Conservation (phyloP, 352 stramenopile species). For the Phytophthora chlamydospora region DNA sequence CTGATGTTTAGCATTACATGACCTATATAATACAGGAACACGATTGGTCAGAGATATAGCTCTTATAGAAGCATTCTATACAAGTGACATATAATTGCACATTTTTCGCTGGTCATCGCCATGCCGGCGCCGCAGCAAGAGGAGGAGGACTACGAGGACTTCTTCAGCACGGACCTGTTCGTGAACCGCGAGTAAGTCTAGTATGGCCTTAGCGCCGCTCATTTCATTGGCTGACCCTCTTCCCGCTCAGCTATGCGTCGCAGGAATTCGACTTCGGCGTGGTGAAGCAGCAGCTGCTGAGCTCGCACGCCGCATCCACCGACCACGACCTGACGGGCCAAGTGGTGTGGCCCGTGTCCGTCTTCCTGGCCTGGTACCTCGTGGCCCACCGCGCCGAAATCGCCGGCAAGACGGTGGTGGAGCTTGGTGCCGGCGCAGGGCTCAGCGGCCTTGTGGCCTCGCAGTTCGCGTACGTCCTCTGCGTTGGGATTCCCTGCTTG, state of each 20-base stretch:
- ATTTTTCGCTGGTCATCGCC: conserved; percentile 14
- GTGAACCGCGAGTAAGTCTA: conserved; percentile 59
- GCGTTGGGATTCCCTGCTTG: conserved; percentile 4
- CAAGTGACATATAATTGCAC: too few species aligned
- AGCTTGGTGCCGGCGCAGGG: conserved; percentile 57
- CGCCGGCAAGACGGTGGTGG: conserved; percentile 53
- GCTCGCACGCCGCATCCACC: conserved; percentile 61
- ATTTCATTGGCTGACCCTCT: not conserved
- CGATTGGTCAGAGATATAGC: too few species aligned
- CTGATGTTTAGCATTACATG: too few species aligned
- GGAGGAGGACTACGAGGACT: conserved; percentile 50
- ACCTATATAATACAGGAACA: too few species aligned
- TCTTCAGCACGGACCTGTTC: conserved; percentile 63
- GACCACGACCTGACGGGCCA: conserved; percentile 82
- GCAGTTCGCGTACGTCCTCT: conserved; percentile 54
- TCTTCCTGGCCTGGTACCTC: conserved; percentile 61
- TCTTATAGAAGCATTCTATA: too few species aligned
- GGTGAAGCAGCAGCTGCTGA: conserved; percentile 50
- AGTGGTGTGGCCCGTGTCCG: conserved; percentile 78
- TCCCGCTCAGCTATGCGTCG: conserved; percentile 41
- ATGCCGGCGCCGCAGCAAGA: conserved; percentile 5
- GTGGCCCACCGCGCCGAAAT: conserved; percentile 41
- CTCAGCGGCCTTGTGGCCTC: conserved; percentile 67
- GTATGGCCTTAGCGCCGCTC: not conserved
- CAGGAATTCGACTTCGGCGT: conserved; percentile 61